Evolutionary conservation across 768 basidiomycete species (phyloP).

Genomic region (Plicaturopsis crispa): DNA sequence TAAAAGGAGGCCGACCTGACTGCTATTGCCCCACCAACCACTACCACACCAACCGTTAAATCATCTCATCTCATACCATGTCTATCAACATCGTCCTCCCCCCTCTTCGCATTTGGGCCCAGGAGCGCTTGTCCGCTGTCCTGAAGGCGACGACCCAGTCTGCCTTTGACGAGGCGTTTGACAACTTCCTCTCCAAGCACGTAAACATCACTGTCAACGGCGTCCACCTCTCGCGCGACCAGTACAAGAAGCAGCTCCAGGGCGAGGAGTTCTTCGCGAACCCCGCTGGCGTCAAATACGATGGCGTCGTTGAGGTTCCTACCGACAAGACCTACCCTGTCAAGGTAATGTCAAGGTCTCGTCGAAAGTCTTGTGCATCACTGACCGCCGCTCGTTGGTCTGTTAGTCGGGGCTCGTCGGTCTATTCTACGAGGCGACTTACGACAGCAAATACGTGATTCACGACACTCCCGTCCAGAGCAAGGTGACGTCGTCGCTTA

Average conservation of each 20-base stretch:
- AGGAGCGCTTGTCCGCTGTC: conserved; percentile 28
- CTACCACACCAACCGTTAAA: no score
- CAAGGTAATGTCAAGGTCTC: no score
- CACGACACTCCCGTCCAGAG: conserved; percentile 23
- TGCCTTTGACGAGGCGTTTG: conserved; percentile 30
- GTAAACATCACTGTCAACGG: conserved; percentile 35
- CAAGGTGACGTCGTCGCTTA: conserved; percentile 27
- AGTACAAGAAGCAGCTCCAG: conserved; percentile 31
- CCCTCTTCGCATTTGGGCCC: conserved; percentile 32
- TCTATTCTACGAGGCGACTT: conserved; percentile 28
- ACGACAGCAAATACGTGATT: conserved; percentile 24
- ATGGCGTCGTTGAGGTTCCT: conserved; percentile 21
- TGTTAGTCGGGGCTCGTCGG: conserved; percentile 22
- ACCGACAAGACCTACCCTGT: conserved; percentile 6
- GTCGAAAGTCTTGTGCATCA: neutral
- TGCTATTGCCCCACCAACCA: no score
- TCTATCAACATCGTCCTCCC: conserved; percentile 23
- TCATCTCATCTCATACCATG: no score
- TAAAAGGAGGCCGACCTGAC: no score
- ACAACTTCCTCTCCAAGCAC: conserved; percentile 29
- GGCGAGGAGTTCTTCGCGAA: conserved; percentile 14
- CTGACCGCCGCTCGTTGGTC: neutral
- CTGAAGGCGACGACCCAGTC: conserved; percentile 27
- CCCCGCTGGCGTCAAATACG: conserved; percentile 22
- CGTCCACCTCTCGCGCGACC: conserved; percentile 24